A percentile compares a stretch with the other conserved stretches of the same genome.
These are phyloP conservation scores for Litchi chinensis DNA, from an alignment of 345 rosid genomes.

Conservation along the genomic window DNA sequence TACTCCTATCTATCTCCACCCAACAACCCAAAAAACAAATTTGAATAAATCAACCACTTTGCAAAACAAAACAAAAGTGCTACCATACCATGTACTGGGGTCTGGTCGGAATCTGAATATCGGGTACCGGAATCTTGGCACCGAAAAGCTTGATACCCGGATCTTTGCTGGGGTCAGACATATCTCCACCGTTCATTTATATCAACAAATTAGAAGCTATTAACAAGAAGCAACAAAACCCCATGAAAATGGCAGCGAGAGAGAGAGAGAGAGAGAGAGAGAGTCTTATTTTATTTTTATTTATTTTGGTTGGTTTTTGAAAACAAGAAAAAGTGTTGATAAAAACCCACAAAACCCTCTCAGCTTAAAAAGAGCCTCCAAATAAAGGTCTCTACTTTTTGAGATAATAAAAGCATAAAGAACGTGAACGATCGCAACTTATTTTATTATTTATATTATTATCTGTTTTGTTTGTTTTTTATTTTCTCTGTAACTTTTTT, in stretches of 20 bases:
- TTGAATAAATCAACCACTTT: background rate
- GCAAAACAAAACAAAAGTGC: background rate
- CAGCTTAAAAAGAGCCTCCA: conserved; percentile 4
- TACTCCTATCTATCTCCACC: background rate
- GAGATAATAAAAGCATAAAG: conserved; percentile 46
- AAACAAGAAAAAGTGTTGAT: conserved; percentile 17
- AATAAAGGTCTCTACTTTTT: conserved; percentile 19
- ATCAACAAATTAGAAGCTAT: background rate
- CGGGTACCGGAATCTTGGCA: conserved; percentile 59
- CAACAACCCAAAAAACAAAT: background rate
- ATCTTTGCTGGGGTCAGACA: conserved; percentile 39
- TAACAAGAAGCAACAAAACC: conserved; percentile 31
- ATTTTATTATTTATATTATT: background rate
- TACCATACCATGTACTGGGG: conserved; percentile 21
- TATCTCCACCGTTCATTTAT: conserved; percentile 32
- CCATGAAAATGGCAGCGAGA: conserved; percentile 27
- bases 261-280: conserved; percentile 9
- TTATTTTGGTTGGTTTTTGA: background rate
- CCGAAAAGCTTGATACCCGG: conserved; percentile 79
- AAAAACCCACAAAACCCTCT: conserved; percentile 32
- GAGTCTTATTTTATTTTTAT: too few relatives aligned
- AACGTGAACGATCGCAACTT: conserved; percentile 49
- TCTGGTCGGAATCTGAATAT: conserved; percentile 43
- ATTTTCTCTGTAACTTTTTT: background rate
- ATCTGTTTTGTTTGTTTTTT: background rate